Conservation (phyloP, 169 alveolate genomes). For the Plasmodium cynomolgi region DNA sequence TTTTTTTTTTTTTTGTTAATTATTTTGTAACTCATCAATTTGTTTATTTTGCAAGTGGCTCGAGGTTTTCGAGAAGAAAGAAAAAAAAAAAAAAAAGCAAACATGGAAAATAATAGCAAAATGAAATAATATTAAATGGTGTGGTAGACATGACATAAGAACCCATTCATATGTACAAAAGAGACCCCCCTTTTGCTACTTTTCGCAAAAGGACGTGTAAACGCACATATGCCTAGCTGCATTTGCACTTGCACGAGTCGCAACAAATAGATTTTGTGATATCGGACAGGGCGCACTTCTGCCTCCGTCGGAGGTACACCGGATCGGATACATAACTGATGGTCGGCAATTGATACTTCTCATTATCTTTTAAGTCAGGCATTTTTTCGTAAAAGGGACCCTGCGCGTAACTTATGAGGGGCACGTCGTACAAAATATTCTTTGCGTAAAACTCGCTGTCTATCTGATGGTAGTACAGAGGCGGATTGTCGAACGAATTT, state of each 20-base stretch:
- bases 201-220: neutral
- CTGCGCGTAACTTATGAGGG: slow-evolving; percentile 70
- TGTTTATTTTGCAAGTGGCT: neutral
- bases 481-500: slow-evolving; percentile 27
- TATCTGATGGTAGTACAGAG: slow-evolving; percentile 63
- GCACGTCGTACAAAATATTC: slow-evolving; percentile 52
- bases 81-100: neutral
- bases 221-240: slow-evolving; percentile 2
- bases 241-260: slow-evolving; percentile 7
- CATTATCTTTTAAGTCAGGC: neutral
- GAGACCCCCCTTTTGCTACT: slow-evolving; percentile 2
- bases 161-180: neutral
- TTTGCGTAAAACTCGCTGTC: slow-evolving; percentile 72
- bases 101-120: neutral
- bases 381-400: slow-evolving; percentile 63
- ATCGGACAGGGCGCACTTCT: slow-evolving; percentile 34
- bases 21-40: slow-evolving; percentile 6
- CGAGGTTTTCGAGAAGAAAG: neutral
- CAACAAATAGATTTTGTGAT: slow-evolving; percentile 14
- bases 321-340: slow-evolving; percentile 70
- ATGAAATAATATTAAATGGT: neutral
- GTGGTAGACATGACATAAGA: neutral
- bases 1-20: neutral
- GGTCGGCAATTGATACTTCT: slow-evolving; percentile 60
- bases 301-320: slow-evolving; percentile 39